Base-by-base conservation (phyloP, 2,329 filamentous ascomycete genomes). In the Monosporascus ibericus region DNA sequence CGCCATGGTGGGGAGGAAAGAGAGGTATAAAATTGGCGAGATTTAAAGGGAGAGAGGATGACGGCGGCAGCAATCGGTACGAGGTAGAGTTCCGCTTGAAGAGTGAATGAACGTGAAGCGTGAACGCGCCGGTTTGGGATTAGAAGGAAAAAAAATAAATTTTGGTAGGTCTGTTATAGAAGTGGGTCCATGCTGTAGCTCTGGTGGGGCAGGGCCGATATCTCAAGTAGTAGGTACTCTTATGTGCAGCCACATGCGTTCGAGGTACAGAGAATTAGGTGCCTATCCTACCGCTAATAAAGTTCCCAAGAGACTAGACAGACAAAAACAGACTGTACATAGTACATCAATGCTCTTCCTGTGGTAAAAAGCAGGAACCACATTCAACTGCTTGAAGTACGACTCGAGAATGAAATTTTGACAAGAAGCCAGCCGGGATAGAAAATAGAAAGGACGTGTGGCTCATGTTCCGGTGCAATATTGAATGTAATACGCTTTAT, bases 1-100 rank as follows among this genome's bases (percentile, higher is more conserved):
- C 5, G 44, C 48, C 57, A 59, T 59, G 24, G 42, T 55, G 52
- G 24, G 37, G 55, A 49, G 48, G 38, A 39, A 6, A 48, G 11
- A 11, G 17, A 17, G 42, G 24, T 14, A 17, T 17, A 17, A 6
- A 25, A 37, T 17, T 4, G 5, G 17, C 2, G 6, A 27, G 1
- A 20, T n/a, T 25, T 14, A 20, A 22, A 20, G 37, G 15, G 17
- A 4, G 22, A 8, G 36, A 25, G 15, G 34, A 39, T 17, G 34
- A 9, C 8, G 17, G 17, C 7, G 3, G 14, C 22, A 24, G 20
- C 22, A 25, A 25, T 14, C n/a, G 24, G 14, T 6, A 46, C 4
- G 22, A 27, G 15, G 14, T 14, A 24, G 5, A 18, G 20, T 46
- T 46, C 22, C 9, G 11, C 4, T 27, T 11, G 42, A 6, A 27